Conservation (phyloP, 129 eudicot species). For the Daucus carota region DH1_v3.0 NC_030389.2:41673001-41673500, state of each 20-base stretch:
- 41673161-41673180: slow-evolving; percentile 64
- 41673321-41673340: neutral
- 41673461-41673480: too few relatives aligned
- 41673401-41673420: neutral
- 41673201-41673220: slow-evolving; percentile 75
- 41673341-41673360: neutral
- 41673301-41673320: neutral
- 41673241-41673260: neutral
- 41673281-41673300: neutral
- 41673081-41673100: neutral
- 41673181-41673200: slow-evolving; percentile 59
- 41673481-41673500: neutral
- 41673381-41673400: neutral
- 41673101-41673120: neutral
- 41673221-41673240: slow-evolving; percentile 68
- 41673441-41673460: neutral
- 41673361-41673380: neutral
- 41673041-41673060: neutral
- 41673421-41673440: neutral
- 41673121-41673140: slow-evolving; percentile 68
- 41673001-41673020: neutral
- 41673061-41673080: neutral
- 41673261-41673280: neutral
- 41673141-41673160: slow-evolving; percentile 78
- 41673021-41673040: neutral